Base-by-base conservation (phyloP, 805 yeast species). In the Kuraishia cidri region DNA sequence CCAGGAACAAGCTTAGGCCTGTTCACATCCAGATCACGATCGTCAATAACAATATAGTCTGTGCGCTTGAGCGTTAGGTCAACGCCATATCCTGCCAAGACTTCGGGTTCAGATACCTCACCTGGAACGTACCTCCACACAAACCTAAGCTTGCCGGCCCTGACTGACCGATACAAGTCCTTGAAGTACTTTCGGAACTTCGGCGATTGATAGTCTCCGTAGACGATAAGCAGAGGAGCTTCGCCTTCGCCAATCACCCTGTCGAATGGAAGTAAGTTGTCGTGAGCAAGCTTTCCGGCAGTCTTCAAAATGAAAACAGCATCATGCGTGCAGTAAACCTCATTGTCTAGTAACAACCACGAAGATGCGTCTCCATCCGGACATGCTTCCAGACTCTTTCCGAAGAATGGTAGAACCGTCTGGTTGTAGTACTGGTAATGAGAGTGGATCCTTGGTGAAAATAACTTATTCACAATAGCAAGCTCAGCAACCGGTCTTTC, bases 261-360 rank as follows among this genome's bases (percentile, higher is more conserved):
- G 46, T 90, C 97, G 38, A 71, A 68, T 0, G 73, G 62, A 3
- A 57, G 29, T 11, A 57, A 19, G 5, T 42, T 28, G 2, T 53
- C 46, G 4, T 40, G 41, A 2, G 37, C 41, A 6, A 31, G 30
- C 5, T 49, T 44, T n/a, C 59, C 56, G 17, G 61, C 60, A 0
- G 85, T 71, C 50, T 80, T 79, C 36, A 92, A 62, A 3, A 96
- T 94, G 52, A 73, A 92, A 1, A 86, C 68, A 36, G 81, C 94
- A 35, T 74, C 83, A 3, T 78, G 60, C 7, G 79, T 71, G 44
- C 87, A 77, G 46, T 78, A 79, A 2, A 66, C 50, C 17, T 63
- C 61, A 31, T 70, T 70, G 37, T 78, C 74, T 40, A 64, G 64
- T 36, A 59, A 47, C 6, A 76, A 50, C 69, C 83, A 78, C 1